Conservation (phyloP, 768 basidiomycete genomes). For the Lactarius quietus region DNA sequence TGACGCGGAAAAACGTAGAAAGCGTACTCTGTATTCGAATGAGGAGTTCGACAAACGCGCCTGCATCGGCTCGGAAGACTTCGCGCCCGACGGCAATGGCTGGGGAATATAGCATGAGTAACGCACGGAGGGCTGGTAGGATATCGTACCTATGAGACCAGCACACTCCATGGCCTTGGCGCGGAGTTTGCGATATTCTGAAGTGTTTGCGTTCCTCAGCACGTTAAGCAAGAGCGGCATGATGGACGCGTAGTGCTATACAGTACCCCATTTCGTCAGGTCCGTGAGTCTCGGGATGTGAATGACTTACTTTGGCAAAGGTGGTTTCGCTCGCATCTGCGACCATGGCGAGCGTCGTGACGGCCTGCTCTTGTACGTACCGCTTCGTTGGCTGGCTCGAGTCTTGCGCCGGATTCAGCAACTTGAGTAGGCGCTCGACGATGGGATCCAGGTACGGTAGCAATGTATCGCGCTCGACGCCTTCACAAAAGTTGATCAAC, state of each 20-base stretch:
- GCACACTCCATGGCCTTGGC: constrained; percentile 92
- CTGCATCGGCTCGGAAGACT: constrained; percentile 71
- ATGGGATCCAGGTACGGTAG: constrained; percentile 77
- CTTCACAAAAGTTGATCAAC: constrained; percentile 88
- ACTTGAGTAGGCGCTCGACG: constrained; percentile 65
- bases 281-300: neutral
- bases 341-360: constrained; percentile 87
- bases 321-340: constrained; percentile 79
- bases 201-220: constrained; percentile 63
- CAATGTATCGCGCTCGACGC: constrained; percentile 69
- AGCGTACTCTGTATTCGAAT: constrained; percentile 72
- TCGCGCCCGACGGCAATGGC: constrained; percentile 86
- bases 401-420: constrained; percentile 50
- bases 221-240: constrained; percentile 81
- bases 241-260: constrained; percentile 67
- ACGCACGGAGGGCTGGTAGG: neutral
- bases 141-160: constrained; percentile 66
- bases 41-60: constrained; percentile 64
- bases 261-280: neutral
- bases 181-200: constrained; percentile 63
- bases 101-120: constrained; percentile 30
- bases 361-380: constrained; percentile 85
- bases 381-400: constrained; percentile 43
- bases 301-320: constrained; percentile 61
- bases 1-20: neutral